Percentiles rank a stretch among this genome's conserved stretches.
These are phyloP conservation scores for Trichoderma sp. DNA, from an alignment of 2,329 filamentous ascomycete genomes.

Conservation along the genomic window DNA sequence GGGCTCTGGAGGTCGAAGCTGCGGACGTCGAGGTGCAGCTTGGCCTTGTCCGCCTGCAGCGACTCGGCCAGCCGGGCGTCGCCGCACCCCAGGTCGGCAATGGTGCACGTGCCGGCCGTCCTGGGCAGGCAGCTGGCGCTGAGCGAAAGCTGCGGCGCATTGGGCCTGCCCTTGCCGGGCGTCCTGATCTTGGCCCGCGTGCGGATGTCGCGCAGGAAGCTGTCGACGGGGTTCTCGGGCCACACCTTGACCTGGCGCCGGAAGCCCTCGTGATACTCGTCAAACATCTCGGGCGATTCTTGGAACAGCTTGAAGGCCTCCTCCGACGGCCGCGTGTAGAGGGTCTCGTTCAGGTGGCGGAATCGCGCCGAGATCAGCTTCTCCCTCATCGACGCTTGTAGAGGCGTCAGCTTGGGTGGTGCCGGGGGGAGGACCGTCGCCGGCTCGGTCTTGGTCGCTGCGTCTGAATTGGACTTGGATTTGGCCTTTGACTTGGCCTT, in stretches of 20 bases:
- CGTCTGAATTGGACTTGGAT: slow-evolving; percentile 31
- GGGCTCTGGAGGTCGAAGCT: slow-evolving; percentile 87
- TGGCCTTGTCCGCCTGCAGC: slow-evolving; percentile 64
- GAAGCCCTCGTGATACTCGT: slow-evolving; percentile 95
- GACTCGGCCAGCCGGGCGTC: slow-evolving; percentile 79
- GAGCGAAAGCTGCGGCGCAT: slow-evolving; percentile 35
- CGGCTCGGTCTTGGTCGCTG: slow-evolving; percentile 35
- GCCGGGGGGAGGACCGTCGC: slow-evolving; percentile 47
- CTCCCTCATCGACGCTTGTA: slow-evolving; percentile 91
- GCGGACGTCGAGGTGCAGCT: slow-evolving; percentile 72
- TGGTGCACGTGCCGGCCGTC: slow-evolving; percentile 70
- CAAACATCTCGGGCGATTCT: slow-evolving; percentile 87
- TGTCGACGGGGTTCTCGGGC: slow-evolving; percentile 94
- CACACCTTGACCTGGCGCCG: slow-evolving; percentile 92
- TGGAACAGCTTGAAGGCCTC: slow-evolving; percentile 83
- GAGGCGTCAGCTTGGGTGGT: slow-evolving; percentile 74
- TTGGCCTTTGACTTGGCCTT: background rate
- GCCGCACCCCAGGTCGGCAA: slow-evolving; percentile 92
- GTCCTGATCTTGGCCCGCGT: slow-evolving; percentile 61
- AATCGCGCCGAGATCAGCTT: slow-evolving; percentile 95
- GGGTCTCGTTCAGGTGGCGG: slow-evolving; percentile 93
- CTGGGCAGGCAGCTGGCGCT: slow-evolving; percentile 63
- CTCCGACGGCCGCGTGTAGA: slow-evolving; percentile 87
- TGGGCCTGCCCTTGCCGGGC: slow-evolving; percentile 38
- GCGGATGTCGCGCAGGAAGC: slow-evolving; percentile 74